phyloP scores from a whole-genome alignment of 805 yeast species.

The Spathaspora gorwiae region DNA sequence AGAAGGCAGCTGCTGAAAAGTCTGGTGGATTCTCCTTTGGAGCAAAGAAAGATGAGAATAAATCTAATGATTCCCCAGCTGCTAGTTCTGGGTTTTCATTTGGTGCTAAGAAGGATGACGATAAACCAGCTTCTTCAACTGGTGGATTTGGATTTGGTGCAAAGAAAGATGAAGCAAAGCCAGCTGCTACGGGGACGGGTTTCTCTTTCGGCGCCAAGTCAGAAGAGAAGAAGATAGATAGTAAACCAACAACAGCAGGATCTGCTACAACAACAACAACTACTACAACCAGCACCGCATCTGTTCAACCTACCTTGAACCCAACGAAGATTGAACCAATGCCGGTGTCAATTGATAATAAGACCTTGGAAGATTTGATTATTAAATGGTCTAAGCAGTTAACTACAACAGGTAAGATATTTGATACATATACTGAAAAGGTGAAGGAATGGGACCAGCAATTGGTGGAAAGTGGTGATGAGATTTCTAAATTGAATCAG shows the following conservation, averaged over 20 bases:
- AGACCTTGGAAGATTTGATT: constrained; percentile 87
- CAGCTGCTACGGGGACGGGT: constrained; percentile 3
- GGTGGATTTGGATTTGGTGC: constrained; percentile 22
- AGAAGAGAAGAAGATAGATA: constrained; percentile 14
- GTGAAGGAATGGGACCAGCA: constrained; percentile 83
- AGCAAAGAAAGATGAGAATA: constrained; percentile 13
- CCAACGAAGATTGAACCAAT: constrained; percentile 59
- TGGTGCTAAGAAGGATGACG: constrained; percentile 14
- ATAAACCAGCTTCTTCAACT: constrained; percentile 11
- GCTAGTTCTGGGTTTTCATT: constrained; percentile 12
- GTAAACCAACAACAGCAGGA: constrained; percentile 7
- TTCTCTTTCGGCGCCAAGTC: constrained; percentile 27
- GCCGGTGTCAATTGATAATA: constrained; percentile 78
- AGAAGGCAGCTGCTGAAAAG: constrained; percentile 12
- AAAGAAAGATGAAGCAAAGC: constrained; percentile 16
- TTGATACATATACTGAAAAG: constrained; percentile 67
- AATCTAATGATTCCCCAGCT: constrained; percentile 16
- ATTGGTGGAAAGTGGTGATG: constrained; percentile 80
- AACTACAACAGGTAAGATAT: constrained; percentile 65
- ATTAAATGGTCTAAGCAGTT: constrained; percentile 90
- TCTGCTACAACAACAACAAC: constrained; percentile 6
- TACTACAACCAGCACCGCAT: constrained; percentile 8
- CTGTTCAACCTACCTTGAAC: constrained; percentile 28
- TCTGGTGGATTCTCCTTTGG: constrained; percentile 17
- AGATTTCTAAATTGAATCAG: constrained; percentile 69